These are phyloP conservation scores for Coelastrella sp. DNA, from an alignment of 139 green algal species.

Conservation along the genomic window DNA sequence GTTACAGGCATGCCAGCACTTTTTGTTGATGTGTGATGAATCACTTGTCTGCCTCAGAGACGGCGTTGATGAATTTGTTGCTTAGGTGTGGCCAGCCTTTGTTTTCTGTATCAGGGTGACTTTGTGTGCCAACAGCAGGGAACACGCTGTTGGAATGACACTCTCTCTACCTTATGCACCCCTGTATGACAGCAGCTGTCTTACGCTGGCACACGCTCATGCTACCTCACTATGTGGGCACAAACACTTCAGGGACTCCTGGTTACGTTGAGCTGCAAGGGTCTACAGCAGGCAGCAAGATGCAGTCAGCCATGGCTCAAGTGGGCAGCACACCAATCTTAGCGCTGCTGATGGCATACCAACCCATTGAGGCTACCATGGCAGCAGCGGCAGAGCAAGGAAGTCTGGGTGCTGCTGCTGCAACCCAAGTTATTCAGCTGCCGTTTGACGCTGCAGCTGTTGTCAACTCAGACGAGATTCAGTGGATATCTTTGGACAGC, in stretches of 20 bases:
- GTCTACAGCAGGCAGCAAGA: slow-evolving; percentile 14
- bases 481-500: slow-evolving; percentile 47
- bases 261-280: slow-evolving; percentile 39
- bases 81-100: no score
- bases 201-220: no score
- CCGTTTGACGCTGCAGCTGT: slow-evolving; percentile 51
- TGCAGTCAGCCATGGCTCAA: slow-evolving; percentile 1
- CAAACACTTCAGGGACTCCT: neutral
- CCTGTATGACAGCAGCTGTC: no score
- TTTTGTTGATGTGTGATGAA: no score
- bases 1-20: no score
- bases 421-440: slow-evolving; percentile 35
- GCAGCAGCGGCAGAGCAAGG: slow-evolving; percentile 30
- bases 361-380: slow-evolving; percentile 8
- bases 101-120: no score
- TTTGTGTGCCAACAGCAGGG: no score
- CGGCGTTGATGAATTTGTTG: no score
- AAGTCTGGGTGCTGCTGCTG: neutral
- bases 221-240: neutral
- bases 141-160: no score
- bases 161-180: no score
- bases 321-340: slow-evolving; percentile 14
- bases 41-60: no score
- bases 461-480: slow-evolving; percentile 29
- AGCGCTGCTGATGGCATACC: slow-evolving; percentile 35